A percentile compares a stretch with the other conserved stretches of the same genome.
Evolutionary conservation across 1,139 yeast species (phyloP).

Genomic region (Wickerhamiella pararugosa): DNA sequence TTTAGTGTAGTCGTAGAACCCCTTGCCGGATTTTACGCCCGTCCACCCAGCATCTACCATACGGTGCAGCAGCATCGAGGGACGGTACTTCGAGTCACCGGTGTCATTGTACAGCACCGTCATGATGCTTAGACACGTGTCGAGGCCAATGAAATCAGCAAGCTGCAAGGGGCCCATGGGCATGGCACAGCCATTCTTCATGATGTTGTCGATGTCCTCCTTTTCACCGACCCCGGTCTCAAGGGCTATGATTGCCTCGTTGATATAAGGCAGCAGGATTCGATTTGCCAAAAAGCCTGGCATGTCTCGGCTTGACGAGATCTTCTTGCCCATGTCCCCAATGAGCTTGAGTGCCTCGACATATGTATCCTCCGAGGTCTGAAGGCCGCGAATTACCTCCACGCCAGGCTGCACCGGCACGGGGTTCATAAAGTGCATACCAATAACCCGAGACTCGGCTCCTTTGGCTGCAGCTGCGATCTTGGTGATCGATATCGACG

Average conservation of each 20-base stretch:
- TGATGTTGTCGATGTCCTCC: slow-evolving; percentile 31
- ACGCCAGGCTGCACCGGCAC: slow-evolving; percentile 34
- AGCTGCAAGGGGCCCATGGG: slow-evolving; percentile 33
- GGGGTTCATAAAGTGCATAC: slow-evolving; percentile 34
- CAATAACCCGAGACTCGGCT: slow-evolving; percentile 29
- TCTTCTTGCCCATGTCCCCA: slow-evolving; percentile 25
- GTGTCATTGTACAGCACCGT: slow-evolving; percentile 29
- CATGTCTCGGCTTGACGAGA: slow-evolving; percentile 27
- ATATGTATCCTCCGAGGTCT: slow-evolving; percentile 26
- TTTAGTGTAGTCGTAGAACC: slow-evolving; percentile 27
- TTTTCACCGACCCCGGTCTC: slow-evolving; percentile 30
- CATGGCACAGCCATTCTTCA: slow-evolving; percentile 34
- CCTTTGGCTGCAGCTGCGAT: slow-evolving; percentile 31
- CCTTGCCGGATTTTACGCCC: slow-evolving; percentile 30
- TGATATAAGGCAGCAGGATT: slow-evolving; percentile 30
- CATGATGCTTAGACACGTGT: slow-evolving; percentile 31
- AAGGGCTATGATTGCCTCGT: slow-evolving; percentile 30
- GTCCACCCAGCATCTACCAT: slow-evolving; percentile 32
- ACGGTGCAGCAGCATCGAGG: slow-evolving; percentile 26
- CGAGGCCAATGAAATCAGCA: slow-evolving; percentile 33
- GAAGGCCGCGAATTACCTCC: slow-evolving; percentile 31
- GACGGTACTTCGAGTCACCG: slow-evolving; percentile 31
- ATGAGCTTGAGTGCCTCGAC: slow-evolving; percentile 23
- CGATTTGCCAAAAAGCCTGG: slow-evolving; percentile 34
- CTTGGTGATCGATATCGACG: slow-evolving; percentile 30